These are phyloP conservation scores for Gossypium davidsonii DNA, from an alignment of 441 rosid species.

Conservation along the genomic window DNA sequence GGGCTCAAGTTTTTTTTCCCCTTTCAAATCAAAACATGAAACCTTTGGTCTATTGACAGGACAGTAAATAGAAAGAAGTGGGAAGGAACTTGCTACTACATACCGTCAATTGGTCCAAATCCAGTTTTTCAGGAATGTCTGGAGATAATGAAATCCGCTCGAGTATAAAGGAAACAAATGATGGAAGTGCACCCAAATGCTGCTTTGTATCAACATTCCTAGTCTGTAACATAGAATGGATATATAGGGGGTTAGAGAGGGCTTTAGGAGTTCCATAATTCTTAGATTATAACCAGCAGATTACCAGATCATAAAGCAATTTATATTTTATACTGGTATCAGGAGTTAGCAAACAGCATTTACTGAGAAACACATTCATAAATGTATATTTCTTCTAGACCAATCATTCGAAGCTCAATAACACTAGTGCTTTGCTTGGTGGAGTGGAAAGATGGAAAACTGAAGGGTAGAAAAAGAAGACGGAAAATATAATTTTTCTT, in stretches of 20 bases:
- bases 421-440: not conserved
- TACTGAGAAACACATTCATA: not conserved
- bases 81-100: not conserved
- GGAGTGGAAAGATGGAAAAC: not conserved
- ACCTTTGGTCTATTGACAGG: slow-evolving; percentile 3
- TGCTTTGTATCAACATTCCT: slow-evolving; percentile 68
- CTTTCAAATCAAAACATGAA: not conserved
- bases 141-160: slow-evolving; percentile 50
- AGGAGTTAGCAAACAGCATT: slow-evolving; percentile 1
- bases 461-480: not conserved
- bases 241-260: not conserved
- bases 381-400: not conserved
- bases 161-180: slow-evolving; percentile 51
- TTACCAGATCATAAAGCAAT: not conserved
- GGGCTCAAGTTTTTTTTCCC: not conserved
- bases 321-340: not conserved
- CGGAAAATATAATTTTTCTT: not conserved
- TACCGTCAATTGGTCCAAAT: slow-evolving; percentile 83
- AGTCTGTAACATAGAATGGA: slow-evolving; percentile 33
- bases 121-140: slow-evolving; percentile 32
- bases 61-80: not conserved
- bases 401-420: not conserved
- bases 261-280: slow-evolving; percentile 4
- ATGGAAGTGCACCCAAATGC: slow-evolving; percentile 70
- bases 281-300: slow-evolving; percentile 6